These are phyloP conservation scores for Termitomyces titanicus DNA, from an alignment of 768 basidiomycete genomes.

Conservation along the genomic window DNA sequence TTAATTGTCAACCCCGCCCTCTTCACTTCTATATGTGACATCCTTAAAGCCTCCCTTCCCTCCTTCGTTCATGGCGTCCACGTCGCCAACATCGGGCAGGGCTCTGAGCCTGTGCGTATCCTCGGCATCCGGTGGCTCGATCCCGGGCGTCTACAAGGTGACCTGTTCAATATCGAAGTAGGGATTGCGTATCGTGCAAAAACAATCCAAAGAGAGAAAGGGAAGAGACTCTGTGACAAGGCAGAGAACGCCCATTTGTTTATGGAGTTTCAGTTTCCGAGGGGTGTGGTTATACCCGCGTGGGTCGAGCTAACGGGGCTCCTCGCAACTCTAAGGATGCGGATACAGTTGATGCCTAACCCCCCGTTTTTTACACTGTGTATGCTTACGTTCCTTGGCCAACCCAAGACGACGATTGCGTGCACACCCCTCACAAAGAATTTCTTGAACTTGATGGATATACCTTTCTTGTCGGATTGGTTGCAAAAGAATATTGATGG, in stretches of 20 bases:
- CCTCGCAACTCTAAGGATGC: conserved; percentile 55
- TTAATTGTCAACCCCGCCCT: conserved; percentile 71
- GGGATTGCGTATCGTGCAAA: conserved; percentile 62
- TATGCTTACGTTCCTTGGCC: conserved; percentile 64
- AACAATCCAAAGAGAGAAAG: conserved; percentile 33
- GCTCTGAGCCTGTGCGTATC: conserved; percentile 65
- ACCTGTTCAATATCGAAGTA: conserved; percentile 67
- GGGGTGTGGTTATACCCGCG: conserved; percentile 46
- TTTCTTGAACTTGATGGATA: conserved; percentile 73
- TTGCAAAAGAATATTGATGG: conserved; percentile 65
- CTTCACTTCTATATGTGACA: conserved; percentile 54
- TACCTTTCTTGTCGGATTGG: conserved; percentile 68
- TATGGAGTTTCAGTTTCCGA: conserved; percentile 61
- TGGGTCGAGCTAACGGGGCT: conserved; percentile 74
- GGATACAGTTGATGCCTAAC: conserved; percentile 72
- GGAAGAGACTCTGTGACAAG: conserved; percentile 33
- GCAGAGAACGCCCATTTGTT: conserved; percentile 62
- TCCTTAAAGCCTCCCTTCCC: conserved; percentile 53
- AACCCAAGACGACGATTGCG: conserved; percentile 61
- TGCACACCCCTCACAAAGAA: conserved; percentile 59
- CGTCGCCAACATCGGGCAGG: conserved; percentile 68
- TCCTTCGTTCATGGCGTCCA: conserved; percentile 56
- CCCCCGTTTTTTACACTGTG: conserved; percentile 53
- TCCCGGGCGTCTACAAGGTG: conserved; percentile 31
- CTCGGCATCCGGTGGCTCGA: conserved; percentile 57